Percentiles rank a stretch among this genome's conserved stretches.
Conservation (phyloP, 257 asterid genomes). For the Echium plantagineum region DNA sequence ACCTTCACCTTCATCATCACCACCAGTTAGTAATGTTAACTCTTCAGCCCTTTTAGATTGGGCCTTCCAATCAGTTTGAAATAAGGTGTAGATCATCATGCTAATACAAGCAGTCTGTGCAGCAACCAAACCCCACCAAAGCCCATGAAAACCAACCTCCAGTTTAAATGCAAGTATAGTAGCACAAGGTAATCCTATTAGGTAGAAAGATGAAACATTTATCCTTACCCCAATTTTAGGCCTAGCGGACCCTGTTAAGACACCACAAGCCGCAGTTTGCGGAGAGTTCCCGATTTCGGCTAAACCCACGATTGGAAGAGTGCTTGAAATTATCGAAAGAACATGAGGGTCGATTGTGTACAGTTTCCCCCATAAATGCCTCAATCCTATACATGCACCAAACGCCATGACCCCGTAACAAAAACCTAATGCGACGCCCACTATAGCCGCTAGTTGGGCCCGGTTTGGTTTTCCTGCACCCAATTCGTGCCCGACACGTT, state of each 20-base stretch:
- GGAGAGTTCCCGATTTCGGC: constrained; percentile 74
- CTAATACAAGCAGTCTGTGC: constrained; percentile 44
- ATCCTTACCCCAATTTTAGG: constrained; percentile 61
- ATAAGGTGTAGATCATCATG: constrained; percentile 47
- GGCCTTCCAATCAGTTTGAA: constrained; percentile 58
- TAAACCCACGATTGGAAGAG: constrained; percentile 55
- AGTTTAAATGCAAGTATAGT: constrained; percentile 43
- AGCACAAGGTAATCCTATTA: constrained; percentile 71
- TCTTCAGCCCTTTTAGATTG: constrained; percentile 68
- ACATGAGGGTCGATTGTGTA: constrained; percentile 50
- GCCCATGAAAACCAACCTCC: constrained; percentile 50
- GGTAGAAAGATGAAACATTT: constrained; percentile 63
- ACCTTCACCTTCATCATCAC: not conserved
- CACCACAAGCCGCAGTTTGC: constrained; percentile 80
- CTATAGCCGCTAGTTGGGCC: constrained; percentile 41
- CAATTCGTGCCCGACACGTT: constrained; percentile 65
- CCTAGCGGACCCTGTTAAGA: constrained; percentile 62
- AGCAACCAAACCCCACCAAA: constrained; percentile 73
- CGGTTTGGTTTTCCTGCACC: constrained; percentile 50
- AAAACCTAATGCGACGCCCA: constrained; percentile 33
- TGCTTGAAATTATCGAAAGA: constrained; percentile 30
- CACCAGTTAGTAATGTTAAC: constrained; percentile 21
- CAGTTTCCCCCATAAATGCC: constrained; percentile 43
- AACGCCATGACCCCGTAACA: constrained; percentile 40
- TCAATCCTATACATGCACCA: constrained; percentile 33